Evolutionary conservation across 2,329 filamentous ascomycete species (phyloP).

Genomic region (Mollisia scopiformis): DNA sequence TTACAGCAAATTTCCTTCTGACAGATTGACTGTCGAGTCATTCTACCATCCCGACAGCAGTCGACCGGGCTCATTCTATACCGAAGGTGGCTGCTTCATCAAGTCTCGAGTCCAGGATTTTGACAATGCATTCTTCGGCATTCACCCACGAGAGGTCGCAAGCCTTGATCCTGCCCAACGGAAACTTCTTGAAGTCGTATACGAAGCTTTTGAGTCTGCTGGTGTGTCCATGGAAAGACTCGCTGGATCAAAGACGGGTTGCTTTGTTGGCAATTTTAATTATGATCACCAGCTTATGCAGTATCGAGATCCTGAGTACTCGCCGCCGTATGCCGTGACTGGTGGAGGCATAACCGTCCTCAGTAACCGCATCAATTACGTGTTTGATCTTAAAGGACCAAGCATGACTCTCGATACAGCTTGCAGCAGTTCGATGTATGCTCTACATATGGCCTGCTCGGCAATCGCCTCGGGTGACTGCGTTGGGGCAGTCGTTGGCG

Average conservation of each 20-base stretch:
- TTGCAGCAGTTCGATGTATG: slow-evolving; percentile 57
- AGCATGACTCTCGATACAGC: slow-evolving; percentile 43
- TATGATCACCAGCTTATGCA: slow-evolving; percentile 14
- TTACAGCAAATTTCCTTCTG: not conserved
- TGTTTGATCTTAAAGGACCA: slow-evolving; percentile 21
- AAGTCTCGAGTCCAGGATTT: not conserved
- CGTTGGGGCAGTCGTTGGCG: slow-evolving; percentile 22
- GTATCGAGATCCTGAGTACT: slow-evolving; percentile 9
- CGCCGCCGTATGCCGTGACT: slow-evolving; percentile 1
- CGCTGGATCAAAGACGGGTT: slow-evolving; percentile 18
- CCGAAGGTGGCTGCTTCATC: not conserved
- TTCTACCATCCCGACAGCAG: not conserved
- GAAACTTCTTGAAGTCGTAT: slow-evolving; percentile 30
- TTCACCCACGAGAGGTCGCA: slow-evolving; percentile 14
- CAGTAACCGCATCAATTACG: slow-evolving; percentile 16
- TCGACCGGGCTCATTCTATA: not conserved
- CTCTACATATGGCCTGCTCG: slow-evolving; percentile 53
- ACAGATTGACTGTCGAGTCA: not conserved
- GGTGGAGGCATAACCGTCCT: slow-evolving; percentile 5
- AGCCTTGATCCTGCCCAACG: slow-evolving; percentile 32
- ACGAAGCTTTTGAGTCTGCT: slow-evolving; percentile 31
- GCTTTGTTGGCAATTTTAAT: slow-evolving; percentile 19
- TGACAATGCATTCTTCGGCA: slow-evolving; percentile 23
- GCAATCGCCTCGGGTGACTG: slow-evolving; percentile 48
- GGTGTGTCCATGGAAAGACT: slow-evolving; percentile 6